phyloP scores from a whole-genome alignment of 2,329 filamentous ascomycete genomes.

The Monilinia aucupariae region DNA sequence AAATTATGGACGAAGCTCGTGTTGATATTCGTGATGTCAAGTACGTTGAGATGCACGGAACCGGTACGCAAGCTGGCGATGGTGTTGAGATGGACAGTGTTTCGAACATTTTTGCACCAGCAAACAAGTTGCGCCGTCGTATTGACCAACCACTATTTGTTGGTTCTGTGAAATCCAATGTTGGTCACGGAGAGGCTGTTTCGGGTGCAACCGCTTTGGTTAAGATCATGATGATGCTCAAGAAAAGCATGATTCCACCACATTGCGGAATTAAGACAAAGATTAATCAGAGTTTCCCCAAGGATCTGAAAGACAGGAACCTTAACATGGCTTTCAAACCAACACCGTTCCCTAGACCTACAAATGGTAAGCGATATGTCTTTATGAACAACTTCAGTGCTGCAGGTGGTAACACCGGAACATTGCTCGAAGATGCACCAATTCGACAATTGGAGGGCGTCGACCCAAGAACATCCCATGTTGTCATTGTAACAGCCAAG shows the following conservation, averaged over 20 bases:
- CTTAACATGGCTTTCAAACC: slow-evolving; percentile 24
- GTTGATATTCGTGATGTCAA: slow-evolving; percentile 15
- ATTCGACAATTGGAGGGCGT: neutral
- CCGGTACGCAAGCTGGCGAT: slow-evolving; percentile 19
- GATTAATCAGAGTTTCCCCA: slow-evolving; percentile 30
- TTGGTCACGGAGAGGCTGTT: slow-evolving; percentile 18
- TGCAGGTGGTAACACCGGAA: slow-evolving; percentile 26
- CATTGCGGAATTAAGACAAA: slow-evolving; percentile 32
- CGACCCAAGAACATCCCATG: slow-evolving; percentile 14
- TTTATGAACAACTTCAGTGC: slow-evolving; percentile 46
- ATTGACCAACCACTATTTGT: slow-evolving; percentile 15
- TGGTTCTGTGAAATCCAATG: slow-evolving; percentile 17
- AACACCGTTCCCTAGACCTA: slow-evolving; percentile 33
- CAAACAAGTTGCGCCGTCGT: slow-evolving; percentile 27
- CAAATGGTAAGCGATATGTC: slow-evolving; percentile 37
- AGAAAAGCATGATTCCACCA: slow-evolving; percentile 28
- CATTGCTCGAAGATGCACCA: slow-evolving; percentile 26
- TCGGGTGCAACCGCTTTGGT: slow-evolving; percentile 30
- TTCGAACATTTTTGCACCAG: slow-evolving; percentile 15
- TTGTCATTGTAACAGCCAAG: slow-evolving; percentile 17
- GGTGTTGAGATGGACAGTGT: slow-evolving; percentile 18
- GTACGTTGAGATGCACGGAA: slow-evolving; percentile 22
- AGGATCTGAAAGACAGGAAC: slow-evolving; percentile 36
- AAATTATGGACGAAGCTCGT: slow-evolving; percentile 17
- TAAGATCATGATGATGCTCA: slow-evolving; percentile 32